These are phyloP conservation scores for Microdochium bolleyi DNA, from an alignment of 2,329 filamentous ascomycete genomes.

Conservation along the genomic window DNA sequence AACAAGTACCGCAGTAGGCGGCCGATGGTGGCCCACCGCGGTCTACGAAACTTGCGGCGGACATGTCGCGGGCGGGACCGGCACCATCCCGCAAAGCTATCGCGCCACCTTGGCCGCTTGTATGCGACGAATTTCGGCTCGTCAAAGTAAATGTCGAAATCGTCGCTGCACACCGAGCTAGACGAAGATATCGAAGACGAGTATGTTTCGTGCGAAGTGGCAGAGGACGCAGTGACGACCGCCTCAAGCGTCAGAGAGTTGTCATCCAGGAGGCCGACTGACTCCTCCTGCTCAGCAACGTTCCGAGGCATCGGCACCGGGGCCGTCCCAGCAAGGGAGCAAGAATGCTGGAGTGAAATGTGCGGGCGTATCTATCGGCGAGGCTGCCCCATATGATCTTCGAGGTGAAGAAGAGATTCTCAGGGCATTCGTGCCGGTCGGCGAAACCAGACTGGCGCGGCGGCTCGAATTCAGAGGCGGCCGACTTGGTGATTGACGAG, in stretches of 20 bases:
- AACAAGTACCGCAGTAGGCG: conserved; percentile 13
- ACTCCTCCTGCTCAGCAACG: not conserved
- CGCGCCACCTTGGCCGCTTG: conserved; percentile 1
- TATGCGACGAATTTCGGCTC: not conserved
- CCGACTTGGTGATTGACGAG: too few relatives aligned
- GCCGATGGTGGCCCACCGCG: conserved; percentile 4
- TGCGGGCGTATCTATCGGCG: not conserved
- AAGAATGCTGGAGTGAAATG: not conserved
- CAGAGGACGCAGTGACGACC: not conserved
- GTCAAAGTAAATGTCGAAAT: not conserved
- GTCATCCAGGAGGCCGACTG: not conserved
- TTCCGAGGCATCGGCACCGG: not conserved
- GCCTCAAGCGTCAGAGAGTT: not conserved
- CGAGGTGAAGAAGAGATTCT: not conserved
- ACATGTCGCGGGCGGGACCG: conserved; percentile 9
- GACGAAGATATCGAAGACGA: not conserved
- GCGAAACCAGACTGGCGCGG: not conserved
- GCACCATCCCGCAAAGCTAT: conserved; percentile 7
- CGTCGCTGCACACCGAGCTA: not conserved
- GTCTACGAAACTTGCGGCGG: conserved; percentile 11
- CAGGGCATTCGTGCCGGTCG: not conserved
- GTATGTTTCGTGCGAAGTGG: not conserved
- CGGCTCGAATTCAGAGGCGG: not conserved
- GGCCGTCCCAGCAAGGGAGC: not conserved
- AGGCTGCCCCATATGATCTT: not conserved